A percentile compares a stretch with the other conserved stretches of the same genome.
These are phyloP conservation scores for Rutidosis leptorrhynchoides DNA, from an alignment of 129 eudicot genomes.

Conservation along the genomic window DNA sequence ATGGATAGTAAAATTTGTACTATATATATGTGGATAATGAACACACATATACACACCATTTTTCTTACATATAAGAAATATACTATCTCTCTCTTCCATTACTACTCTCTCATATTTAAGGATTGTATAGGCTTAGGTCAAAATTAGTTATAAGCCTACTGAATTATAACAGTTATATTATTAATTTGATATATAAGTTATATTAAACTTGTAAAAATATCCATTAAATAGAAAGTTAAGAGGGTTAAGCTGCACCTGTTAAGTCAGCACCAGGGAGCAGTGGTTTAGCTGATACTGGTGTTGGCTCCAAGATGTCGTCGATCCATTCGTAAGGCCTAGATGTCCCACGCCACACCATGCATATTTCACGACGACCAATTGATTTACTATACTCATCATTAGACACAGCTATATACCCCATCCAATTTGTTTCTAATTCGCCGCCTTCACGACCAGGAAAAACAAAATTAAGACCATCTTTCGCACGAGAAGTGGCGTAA, in stretches of 20 bases:
- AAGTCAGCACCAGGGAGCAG: not conserved
- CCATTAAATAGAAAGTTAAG: too few species aligned
- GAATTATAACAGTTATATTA: too few species aligned
- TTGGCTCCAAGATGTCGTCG: conserved; percentile 28
- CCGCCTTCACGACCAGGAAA: conserved; percentile 14
- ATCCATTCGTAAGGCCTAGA: conserved; percentile 36
- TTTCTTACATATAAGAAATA: too few species aligned
- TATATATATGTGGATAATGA: too few species aligned
- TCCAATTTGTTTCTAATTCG: conserved; percentile 47
- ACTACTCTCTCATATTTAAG: too few species aligned
- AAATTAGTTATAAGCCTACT: too few species aligned
- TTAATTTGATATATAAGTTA: too few species aligned
- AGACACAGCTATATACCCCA: conserved; percentile 56
- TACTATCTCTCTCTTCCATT: too few species aligned
- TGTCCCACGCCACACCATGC: conserved; percentile 56
- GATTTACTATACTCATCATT: conserved; percentile 39
- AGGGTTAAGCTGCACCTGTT: not conserved
- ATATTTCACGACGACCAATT: conserved; percentile 52
- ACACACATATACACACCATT: too few species aligned
- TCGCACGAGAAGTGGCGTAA: conserved; percentile 21
- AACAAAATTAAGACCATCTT: conserved; percentile 6
- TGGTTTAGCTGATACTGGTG: conserved; percentile 24
- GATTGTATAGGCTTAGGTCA: too few species aligned
- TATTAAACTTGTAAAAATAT: too few species aligned
- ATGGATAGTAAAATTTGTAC: too few species aligned